Conservation (phyloP, 2,329 filamentous ascomycete genomes). For the Fusarium gaditjirri region DNA sequence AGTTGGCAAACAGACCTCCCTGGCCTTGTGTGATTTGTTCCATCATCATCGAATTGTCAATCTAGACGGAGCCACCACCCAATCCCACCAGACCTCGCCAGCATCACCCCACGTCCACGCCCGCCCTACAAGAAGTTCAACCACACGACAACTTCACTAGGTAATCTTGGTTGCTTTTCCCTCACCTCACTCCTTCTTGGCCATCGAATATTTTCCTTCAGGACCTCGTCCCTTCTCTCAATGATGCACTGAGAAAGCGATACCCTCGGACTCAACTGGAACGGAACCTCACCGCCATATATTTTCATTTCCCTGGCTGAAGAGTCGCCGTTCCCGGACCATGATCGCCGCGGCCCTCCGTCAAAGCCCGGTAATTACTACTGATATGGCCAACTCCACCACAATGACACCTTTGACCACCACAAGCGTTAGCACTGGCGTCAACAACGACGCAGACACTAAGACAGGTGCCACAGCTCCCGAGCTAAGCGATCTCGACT, state of each 20-base stretch:
- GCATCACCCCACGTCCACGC: slow-evolving; percentile 29
- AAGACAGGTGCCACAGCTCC: slow-evolving; percentile 40
- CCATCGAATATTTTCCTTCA: neutral
- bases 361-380: slow-evolving; percentile 33
- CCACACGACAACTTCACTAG: slow-evolving; percentile 16
- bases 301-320: slow-evolving; percentile 14
- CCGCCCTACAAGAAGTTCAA: slow-evolving; percentile 1
- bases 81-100: slow-evolving; percentile 20
- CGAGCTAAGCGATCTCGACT: slow-evolving; percentile 55
- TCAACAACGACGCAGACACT: slow-evolving; percentile 21
- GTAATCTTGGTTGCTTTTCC: neutral
- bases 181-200: neutral
- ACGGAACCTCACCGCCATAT: slow-evolving; percentile 27
- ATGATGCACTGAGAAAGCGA: slow-evolving; percentile 37
- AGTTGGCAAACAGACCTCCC: slow-evolving; percentile 16
- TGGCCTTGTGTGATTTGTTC: slow-evolving; percentile 9
- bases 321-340: slow-evolving; percentile 17
- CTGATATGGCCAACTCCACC: slow-evolving; percentile 35
- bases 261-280: slow-evolving; percentile 9
- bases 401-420: slow-evolving; percentile 27
- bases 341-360: slow-evolving; percentile 33
- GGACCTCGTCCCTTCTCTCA: slow-evolving; percentile 11
- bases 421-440: slow-evolving; percentile 28
- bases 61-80: slow-evolving; percentile 7
- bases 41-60: slow-evolving; percentile 29